Evolutionary conservation across 495 filamentous ascomycete genomes (phyloP), one percentile per base, ranked within the genome.

Genomic region (Peziza echinospora): DNA sequence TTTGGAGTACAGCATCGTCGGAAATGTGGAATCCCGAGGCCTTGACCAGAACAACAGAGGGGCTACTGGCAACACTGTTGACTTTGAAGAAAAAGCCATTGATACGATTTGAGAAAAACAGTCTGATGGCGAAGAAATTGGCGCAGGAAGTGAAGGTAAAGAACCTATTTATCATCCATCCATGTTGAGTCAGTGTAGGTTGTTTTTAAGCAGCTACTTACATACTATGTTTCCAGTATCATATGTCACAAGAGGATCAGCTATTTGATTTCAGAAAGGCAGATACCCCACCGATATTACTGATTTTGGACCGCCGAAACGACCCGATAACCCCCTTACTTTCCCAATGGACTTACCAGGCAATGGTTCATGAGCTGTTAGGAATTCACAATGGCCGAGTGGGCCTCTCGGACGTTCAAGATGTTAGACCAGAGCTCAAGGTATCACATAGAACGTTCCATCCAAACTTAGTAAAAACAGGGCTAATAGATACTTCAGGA

Each of bases 341-440:
- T 41, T 91, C 82, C 8, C 89, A 97, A 60, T 97, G 89, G 89
- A 96, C 89, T 24, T 97, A 97, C 60, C 89, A 96, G 61, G 91
- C 91, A 7, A 96, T 96, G 89, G 91, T 96, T 1, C 89, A 97
- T 58, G 89, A 96, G 52, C 64, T 94, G 21, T 70, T 96, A 26
- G 91, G 89, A 11, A 93, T 97, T 47, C 70, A 82, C 49, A 93
- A 93, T 60, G 89, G 89, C 17, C 72, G 84, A 19, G 87, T 96
- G 3, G 80, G 92, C 55, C 67, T 97, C 39, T 77, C 75, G 49
- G 74, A 82, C 45, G 80, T 93, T 0, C 86, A 85, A 26, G 89
- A 94, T 46, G 74, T 94, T 43, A 71, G 84, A 44, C 79, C 83
- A 13, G 89, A 97, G 63, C 68, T 96, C 22, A 84, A 81, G 45